Base-by-base conservation (phyloP, 2,329 filamentous ascomycete species). In the Fusarium sulawesiense region DNA sequence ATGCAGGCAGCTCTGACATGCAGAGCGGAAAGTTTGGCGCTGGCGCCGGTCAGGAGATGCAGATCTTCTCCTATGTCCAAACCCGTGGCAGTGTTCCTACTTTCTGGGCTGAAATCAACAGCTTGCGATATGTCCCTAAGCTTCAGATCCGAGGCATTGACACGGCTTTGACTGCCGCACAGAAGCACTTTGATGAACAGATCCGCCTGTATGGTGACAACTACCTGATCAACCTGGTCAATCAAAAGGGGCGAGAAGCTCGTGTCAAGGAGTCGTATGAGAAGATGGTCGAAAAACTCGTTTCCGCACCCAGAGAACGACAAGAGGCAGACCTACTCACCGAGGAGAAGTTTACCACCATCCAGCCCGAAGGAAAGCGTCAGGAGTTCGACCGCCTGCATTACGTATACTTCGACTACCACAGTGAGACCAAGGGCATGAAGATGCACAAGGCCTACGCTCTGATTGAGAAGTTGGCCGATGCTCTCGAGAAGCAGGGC, bases 331-430 rank as follows among this genome's bases (percentile, higher is more conserved):
- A 95, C 77, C 78, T 84, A 30, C 79, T 87, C 55, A 92, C 91
- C 0, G 85, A 90, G 41, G 94, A 98, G 77, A 95, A 96, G 79
- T 92, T 97, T 78, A 92, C 90, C 75, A 85, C 91, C 30, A 88
- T 97, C 68, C 92, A 97, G 77, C 84, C 84, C 74, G 82, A 88
- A 47, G 83, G 83, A 49, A 83, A 84, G 61, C 87, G 70, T 50
- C 80, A 92, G 68, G 85, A 90, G 68, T 92, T 92, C 79, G 94
- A 98, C 79, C 91, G 91, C 46, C 83, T 99, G 46, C 95, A 99
- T 82, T 99, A 99, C 80, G 83, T 98, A 75, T 99, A 98, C 83
- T 99, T 99, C 78, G 96, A 99, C 82, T 99, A 97, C 80, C 97
- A 99, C 83, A 94, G 91, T 77, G 96, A 99, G 82, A 99, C 97